A percentile compares a stretch with the other conserved stretches of the same genome.
These are phyloP conservation scores for Heliocybe sulcata DNA, from an alignment of 1,284 basidiomycete species.

Conservation along the genomic window DNA sequence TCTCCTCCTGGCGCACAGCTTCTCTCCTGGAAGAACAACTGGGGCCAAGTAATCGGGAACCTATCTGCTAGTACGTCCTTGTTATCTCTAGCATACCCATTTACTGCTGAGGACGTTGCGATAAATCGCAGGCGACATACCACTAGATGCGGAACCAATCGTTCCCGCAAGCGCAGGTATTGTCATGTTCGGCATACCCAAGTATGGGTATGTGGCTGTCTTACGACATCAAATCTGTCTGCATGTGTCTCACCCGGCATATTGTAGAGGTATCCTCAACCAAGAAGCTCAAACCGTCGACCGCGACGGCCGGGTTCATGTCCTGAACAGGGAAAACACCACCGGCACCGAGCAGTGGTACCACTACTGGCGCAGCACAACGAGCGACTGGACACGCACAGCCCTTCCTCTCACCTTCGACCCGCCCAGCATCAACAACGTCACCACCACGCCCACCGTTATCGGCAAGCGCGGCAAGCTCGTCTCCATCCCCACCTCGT, in stretches of 20 bases:
- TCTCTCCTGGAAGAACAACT: slow-evolving; percentile 28
- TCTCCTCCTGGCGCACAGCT: slow-evolving; percentile 22
- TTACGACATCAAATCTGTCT: neutral
- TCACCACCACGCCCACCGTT: slow-evolving; percentile 30
- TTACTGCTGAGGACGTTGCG: neutral
- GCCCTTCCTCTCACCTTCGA: slow-evolving; percentile 21
- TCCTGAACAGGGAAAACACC: slow-evolving; percentile 35
- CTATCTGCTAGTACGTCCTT: slow-evolving; percentile 2
- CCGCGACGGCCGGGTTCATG: slow-evolving; percentile 28
- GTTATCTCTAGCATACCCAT: neutral
- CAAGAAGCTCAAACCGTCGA: slow-evolving; percentile 36
- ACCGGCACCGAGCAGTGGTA: slow-evolving; percentile 32
- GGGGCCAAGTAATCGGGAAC: slow-evolving; percentile 28
- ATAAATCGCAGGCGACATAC: neutral
- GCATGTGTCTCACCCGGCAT: neutral
- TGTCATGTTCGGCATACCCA: slow-evolving; percentile 31
- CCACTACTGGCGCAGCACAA: slow-evolving; percentile 33
- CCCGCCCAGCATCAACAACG: slow-evolving; percentile 25
- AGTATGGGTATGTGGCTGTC: slow-evolving; percentile 25
- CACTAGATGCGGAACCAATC: slow-evolving; percentile 21
- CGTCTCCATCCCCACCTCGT: slow-evolving; percentile 15
- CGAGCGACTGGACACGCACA: slow-evolving; percentile 29
- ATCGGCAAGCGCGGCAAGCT: slow-evolving; percentile 36
- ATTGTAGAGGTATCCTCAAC: slow-evolving; percentile 31
- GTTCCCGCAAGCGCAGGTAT: slow-evolving; percentile 31